Conservation (phyloP, 1,139 yeast species). For the Geotrichum citri-aurantii region DNA sequence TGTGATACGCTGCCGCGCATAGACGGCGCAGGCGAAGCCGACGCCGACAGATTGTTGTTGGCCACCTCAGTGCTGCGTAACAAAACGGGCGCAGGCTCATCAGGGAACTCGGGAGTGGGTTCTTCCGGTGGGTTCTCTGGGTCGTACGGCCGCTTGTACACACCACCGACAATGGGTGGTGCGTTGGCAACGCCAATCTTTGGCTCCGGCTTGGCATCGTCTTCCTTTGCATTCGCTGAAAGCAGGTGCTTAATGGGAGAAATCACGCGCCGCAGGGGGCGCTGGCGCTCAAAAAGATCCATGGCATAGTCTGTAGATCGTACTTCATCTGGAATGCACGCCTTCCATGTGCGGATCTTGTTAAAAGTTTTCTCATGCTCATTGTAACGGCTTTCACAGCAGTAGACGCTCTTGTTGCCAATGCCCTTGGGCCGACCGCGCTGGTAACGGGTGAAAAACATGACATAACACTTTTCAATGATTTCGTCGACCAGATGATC, state of each 20-base stretch:
- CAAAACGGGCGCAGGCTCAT: slow-evolving; percentile 34
- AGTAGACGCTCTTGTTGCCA: slow-evolving; percentile 60
- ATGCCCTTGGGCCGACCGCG: slow-evolving; percentile 89
- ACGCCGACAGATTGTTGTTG: neutral
- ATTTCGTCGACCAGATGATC: slow-evolving; percentile 87
- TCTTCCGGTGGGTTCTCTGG: slow-evolving; percentile 65
- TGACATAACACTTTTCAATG: slow-evolving; percentile 89
- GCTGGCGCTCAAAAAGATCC: slow-evolving; percentile 44
- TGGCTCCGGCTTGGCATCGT: slow-evolving; percentile 79
- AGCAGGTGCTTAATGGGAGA: slow-evolving; percentile 79
- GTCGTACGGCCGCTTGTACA: slow-evolving; percentile 67
- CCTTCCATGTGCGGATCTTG: slow-evolving; percentile 96
- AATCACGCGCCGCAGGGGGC: slow-evolving; percentile 58
- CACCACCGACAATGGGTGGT: slow-evolving; percentile 91
- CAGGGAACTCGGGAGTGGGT: slow-evolving; percentile 49
- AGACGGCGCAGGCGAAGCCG: neutral
- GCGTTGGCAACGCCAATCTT: slow-evolving; percentile 74
- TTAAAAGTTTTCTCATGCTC: slow-evolving; percentile 86
- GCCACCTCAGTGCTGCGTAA: slow-evolving; percentile 21
- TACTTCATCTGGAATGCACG: slow-evolving; percentile 94
- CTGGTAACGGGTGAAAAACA: slow-evolving; percentile 88
- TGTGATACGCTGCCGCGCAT: neutral
- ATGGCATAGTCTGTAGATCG: slow-evolving; percentile 79
- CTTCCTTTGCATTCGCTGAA: slow-evolving; percentile 63
- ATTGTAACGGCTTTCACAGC: slow-evolving; percentile 92